Conservation (phyloP, 2,329 filamentous ascomycete species). For the Nigrospora sphaerica region DNA sequence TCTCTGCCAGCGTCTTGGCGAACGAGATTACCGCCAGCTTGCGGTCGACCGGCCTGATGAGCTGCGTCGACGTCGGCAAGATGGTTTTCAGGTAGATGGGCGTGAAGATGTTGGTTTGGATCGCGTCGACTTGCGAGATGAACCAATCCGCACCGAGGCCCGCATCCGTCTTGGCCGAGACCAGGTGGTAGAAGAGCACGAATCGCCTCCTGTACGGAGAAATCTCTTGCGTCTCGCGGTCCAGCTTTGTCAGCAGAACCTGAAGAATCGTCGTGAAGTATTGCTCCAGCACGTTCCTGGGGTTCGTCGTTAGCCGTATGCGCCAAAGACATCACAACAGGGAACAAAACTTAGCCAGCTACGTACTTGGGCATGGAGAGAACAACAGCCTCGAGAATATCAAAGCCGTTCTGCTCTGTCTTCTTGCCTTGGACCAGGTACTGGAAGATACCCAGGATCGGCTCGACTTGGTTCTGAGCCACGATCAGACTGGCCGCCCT, state of each 20-base stretch:
- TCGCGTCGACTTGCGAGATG: slow-evolving; percentile 71
- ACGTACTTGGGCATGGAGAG: slow-evolving; percentile 65
- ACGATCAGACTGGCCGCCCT: slow-evolving; percentile 68
- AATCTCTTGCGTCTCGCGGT: slow-evolving; percentile 59
- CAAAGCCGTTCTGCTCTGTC: slow-evolving; percentile 81
- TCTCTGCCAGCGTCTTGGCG: slow-evolving; percentile 86
- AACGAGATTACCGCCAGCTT: slow-evolving; percentile 91
- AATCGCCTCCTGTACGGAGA: slow-evolving; percentile 74
- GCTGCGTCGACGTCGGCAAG: slow-evolving; percentile 80
- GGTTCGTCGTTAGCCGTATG: slow-evolving; percentile 9
- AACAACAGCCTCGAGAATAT: slow-evolving; percentile 78
- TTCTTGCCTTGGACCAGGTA: slow-evolving; percentile 75
- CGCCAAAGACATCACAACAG: slow-evolving; percentile 3
- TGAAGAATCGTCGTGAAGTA: slow-evolving; percentile 78
- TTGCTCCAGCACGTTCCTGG: slow-evolving; percentile 56
- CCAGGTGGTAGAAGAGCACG: slow-evolving; percentile 88
- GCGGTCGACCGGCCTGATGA: slow-evolving; percentile 80
- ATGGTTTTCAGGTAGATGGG: slow-evolving; percentile 83
- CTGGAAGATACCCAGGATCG: slow-evolving; percentile 93
- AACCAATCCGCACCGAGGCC: slow-evolving; percentile 93
- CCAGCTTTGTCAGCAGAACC: slow-evolving; percentile 71
- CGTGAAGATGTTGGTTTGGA: slow-evolving; percentile 75
- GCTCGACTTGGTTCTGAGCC: slow-evolving; percentile 73
- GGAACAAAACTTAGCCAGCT: too few species aligned
- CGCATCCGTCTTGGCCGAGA: slow-evolving; percentile 69